phyloP scores from a whole-genome alignment of 2,329 filamentous ascomycete species.

The Zasmidium cellare region DNA sequence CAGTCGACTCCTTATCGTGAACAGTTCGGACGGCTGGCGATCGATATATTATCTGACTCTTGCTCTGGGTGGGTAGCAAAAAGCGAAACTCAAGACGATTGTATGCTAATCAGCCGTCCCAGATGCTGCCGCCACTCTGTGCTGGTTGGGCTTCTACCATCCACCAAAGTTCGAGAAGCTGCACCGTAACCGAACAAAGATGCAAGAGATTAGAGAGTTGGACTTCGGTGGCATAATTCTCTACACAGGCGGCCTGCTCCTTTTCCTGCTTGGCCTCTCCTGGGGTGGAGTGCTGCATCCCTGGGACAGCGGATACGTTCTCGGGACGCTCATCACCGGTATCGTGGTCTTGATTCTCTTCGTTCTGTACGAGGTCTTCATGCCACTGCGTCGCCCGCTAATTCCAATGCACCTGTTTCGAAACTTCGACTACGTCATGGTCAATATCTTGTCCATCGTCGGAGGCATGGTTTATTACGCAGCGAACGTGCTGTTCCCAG shows the following conservation, averaged over 20 bases:
- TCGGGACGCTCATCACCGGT: background rate
- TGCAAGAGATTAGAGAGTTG: slow-evolving; percentile 15
- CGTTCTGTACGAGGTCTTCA: slow-evolving; percentile 1
- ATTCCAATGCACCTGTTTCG: slow-evolving; percentile 6
- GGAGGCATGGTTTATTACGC: slow-evolving; percentile 5
- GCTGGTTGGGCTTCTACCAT: slow-evolving; percentile 4
- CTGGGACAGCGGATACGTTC: slow-evolving; percentile 1
- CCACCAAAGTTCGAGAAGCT: slow-evolving; percentile 7
- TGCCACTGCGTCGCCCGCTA: background rate
- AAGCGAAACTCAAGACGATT: too few relatives aligned
- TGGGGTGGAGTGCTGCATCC: slow-evolving; percentile 17
- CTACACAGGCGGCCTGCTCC: slow-evolving; percentile 13
- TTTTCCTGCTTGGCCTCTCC: slow-evolving; percentile 21
- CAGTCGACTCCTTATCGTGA: slow-evolving; percentile 1
- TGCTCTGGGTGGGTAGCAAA: background rate
- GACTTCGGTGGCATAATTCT: slow-evolving; percentile 21
- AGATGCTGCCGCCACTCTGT: background rate
- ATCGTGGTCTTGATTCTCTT: background rate
- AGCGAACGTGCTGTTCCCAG: background rate
- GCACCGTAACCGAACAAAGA: slow-evolving; percentile 5
- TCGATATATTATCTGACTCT: background rate
- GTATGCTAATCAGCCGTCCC: too few relatives aligned
- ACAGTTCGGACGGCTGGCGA: background rate
- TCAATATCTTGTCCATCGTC: slow-evolving; percentile 2
- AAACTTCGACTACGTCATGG: slow-evolving; percentile 2